phyloP scores from a whole-genome alignment of 495 filamentous ascomycete species.

The Trichoderma gamsii region DNA sequence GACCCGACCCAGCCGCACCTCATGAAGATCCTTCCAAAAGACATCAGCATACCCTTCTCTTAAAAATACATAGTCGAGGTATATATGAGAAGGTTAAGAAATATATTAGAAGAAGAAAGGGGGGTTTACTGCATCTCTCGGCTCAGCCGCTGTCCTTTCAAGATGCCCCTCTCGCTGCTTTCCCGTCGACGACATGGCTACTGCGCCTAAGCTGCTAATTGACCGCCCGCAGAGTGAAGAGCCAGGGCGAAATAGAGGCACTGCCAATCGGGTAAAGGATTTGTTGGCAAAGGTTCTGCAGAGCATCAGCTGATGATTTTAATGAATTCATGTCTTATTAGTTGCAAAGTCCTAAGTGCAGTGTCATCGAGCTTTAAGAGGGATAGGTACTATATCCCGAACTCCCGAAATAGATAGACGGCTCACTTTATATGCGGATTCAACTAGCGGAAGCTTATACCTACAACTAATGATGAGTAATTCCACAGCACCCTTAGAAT shows the following conservation, averaged over 20 bases:
- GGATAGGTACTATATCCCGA: no score
- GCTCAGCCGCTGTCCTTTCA: slow-evolving; percentile 66
- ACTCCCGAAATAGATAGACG: no score
- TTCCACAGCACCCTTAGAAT: neutral
- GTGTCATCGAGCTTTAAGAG: no score
- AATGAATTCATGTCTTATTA: no score
- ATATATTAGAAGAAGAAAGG: neutral
- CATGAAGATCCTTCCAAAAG: slow-evolving; percentile 38
- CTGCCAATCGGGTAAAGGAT: neutral
- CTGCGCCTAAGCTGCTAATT: neutral
- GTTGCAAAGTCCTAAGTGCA: no score
- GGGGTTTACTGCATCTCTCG: slow-evolving; percentile 48
- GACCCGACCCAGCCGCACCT: slow-evolving; percentile 42
- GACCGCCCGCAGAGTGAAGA: neutral
- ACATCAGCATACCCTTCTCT: neutral
- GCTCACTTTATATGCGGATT: neutral
- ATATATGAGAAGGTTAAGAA: neutral
- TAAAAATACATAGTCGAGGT: neutral
- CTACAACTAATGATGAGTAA: neutral
- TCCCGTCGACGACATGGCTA: neutral
- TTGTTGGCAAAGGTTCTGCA: neutral
- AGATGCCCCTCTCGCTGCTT: slow-evolving; percentile 34
- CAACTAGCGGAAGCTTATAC: neutral
- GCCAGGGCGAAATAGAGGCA: neutral
- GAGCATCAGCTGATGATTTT: neutral